Conservation (phyloP, 805 yeast species). For the Trichomonascus vanleenenianus region DNA sequence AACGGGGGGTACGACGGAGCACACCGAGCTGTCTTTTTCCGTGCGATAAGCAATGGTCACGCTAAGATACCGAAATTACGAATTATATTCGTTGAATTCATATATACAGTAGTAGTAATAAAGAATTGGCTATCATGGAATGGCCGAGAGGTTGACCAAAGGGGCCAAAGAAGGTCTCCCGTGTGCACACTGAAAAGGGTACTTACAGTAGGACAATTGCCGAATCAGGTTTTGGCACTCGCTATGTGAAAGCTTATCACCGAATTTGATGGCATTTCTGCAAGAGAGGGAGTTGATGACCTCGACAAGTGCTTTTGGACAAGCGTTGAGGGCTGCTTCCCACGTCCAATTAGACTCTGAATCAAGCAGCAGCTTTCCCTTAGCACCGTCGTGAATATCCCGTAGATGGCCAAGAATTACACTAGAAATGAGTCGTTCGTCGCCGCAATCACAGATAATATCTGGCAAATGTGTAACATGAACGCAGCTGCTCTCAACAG, state of each 20-base stretch:
- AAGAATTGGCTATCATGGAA: background rate
- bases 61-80: no score
- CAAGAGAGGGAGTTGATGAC: constrained; percentile 55
- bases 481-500: background rate
- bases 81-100: no score
- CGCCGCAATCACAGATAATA: constrained; percentile 1
- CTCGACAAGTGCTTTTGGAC: constrained; percentile 32
- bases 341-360: background rate
- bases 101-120: background rate
- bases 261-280: constrained; percentile 64
- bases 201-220: constrained; percentile 39
- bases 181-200: constrained; percentile 80
- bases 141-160: background rate
- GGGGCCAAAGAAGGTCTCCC: constrained; percentile 74
- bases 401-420: background rate
- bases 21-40: no score
- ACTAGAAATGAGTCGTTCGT: background rate
- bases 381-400: background rate
- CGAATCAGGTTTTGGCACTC: constrained; percentile 42
- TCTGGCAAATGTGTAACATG: constrained; percentile 18
- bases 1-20: background rate
- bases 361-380: background rate
- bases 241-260: constrained; percentile 37
- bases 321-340: background rate
- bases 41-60: no score